Evolutionary conservation across 169 alveolate species (phyloP).

Genomic region (Amoebophrya sp.): DNA sequence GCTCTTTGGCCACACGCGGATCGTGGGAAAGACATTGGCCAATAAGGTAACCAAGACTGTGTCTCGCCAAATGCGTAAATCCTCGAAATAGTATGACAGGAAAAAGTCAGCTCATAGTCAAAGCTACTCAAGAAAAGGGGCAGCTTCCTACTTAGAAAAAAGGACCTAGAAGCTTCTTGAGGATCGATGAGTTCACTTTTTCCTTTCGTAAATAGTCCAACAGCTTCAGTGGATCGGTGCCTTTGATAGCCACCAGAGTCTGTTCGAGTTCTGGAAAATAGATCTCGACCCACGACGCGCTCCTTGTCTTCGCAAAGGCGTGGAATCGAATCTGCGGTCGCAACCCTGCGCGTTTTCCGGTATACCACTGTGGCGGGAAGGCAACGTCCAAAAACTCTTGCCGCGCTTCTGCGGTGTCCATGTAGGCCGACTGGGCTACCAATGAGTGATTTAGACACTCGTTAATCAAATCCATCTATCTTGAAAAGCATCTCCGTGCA

Average conservation of each 20-base stretch:
- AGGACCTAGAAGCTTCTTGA: too few relatives aligned
- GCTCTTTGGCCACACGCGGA: neutral
- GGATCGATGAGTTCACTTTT: too few relatives aligned
- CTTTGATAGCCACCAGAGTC: constrained; percentile 8
- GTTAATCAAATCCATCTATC: too few relatives aligned
- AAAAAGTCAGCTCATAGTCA: too few relatives aligned
- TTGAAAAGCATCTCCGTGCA: too few relatives aligned
- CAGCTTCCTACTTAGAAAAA: too few relatives aligned
- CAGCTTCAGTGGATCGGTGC: constrained; percentile 17
- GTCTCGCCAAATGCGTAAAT: neutral
- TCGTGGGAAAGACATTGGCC: neutral
- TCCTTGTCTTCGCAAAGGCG: neutral
- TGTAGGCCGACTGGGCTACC: neutral
- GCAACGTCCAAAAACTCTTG: neutral
- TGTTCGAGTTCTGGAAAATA: neutral
- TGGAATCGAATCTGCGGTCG: neutral
- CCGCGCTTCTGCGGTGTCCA: neutral
- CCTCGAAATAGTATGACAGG: neutral
- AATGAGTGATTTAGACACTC: too few relatives aligned
- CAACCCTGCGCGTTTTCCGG: neutral
- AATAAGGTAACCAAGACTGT: neutral
- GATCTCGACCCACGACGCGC: neutral
- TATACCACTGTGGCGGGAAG: neutral
- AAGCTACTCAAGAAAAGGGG: too few relatives aligned
- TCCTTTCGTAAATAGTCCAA: neutral